These are phyloP conservation scores for Kodamaea kaohsiungensis DNA, from an alignment of 805 yeast species.

Conservation along the genomic window DNA sequence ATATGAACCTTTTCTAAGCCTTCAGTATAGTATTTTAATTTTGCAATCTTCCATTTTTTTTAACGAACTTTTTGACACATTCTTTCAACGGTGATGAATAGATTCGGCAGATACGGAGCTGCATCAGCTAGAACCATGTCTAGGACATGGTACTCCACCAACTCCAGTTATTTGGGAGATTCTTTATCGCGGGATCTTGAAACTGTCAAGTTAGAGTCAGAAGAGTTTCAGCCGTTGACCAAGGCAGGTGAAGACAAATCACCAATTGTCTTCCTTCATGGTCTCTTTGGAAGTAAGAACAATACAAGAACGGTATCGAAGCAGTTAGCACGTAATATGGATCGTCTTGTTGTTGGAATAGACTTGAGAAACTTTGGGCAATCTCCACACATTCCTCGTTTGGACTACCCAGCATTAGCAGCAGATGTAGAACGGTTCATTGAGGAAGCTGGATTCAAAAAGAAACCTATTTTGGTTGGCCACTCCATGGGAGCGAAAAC, in stretches of 20 bases:
- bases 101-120: background rate
- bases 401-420: constrained; percentile 79
- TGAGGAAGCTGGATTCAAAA: constrained; percentile 36
- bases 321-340: constrained; percentile 46
- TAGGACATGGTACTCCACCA: background rate
- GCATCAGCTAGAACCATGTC: background rate
- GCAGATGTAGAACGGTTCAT: constrained; percentile 83
- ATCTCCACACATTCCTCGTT: constrained; percentile 74
- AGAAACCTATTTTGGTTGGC: constrained; percentile 66
- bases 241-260: constrained; percentile 31
- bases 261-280: constrained; percentile 83
- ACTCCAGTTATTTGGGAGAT: constrained; percentile 28
- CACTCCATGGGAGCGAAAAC: constrained; percentile 95
- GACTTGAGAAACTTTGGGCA: constrained; percentile 91
- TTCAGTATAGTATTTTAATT: no score
- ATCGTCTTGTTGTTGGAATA: constrained; percentile 62
- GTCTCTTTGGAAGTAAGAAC: constrained; percentile 81
- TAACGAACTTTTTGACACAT: background rate
- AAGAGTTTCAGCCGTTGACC: constrained; percentile 27
- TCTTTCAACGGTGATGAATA: background rate
- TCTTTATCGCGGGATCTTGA: constrained; percentile 26
- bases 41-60: background rate
- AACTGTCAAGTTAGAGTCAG: constrained; percentile 58
- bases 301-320: constrained; percentile 82
- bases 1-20: no score